A percentile compares a stretch with the other conserved stretches of the same genome.
Conservation (phyloP, 2,329 filamentous ascomycete genomes). For the Acephala macrosclerotiorum region DNA sequence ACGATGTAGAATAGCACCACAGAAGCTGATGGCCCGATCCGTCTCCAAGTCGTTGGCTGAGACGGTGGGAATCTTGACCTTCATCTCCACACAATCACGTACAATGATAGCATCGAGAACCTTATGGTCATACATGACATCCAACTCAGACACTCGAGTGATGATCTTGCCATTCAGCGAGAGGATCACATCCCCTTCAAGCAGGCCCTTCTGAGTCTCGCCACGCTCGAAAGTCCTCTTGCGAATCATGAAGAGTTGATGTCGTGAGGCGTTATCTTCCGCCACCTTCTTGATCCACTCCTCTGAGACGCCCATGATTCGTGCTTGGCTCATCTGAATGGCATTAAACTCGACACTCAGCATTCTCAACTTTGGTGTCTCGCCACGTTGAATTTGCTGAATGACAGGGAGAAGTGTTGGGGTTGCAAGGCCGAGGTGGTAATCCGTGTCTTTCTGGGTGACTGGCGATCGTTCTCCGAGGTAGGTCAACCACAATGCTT, state of each 20-base stretch:
- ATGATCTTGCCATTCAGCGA: slow-evolving; percentile 92
- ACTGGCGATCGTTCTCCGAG: slow-evolving; percentile 85
- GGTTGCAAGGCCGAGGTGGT: slow-evolving; percentile 90
- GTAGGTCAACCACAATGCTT: slow-evolving; percentile 96
- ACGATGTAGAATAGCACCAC: slow-evolving; percentile 89
- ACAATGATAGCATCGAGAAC: slow-evolving; percentile 85
- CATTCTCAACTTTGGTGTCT: slow-evolving; percentile 84
- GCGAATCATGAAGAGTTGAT: slow-evolving; percentile 98
- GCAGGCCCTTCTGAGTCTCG: slow-evolving; percentile 69
- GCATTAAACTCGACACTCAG: slow-evolving; percentile 93
- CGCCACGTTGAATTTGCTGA: slow-evolving; percentile 80
- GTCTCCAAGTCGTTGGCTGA: slow-evolving; percentile 92
- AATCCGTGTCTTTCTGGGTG: slow-evolving; percentile 90
- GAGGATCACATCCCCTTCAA: slow-evolving; percentile 92
- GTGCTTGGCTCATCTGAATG: slow-evolving; percentile 95
- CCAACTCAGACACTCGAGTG: slow-evolving; percentile 90
- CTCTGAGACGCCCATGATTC: slow-evolving; percentile 96
- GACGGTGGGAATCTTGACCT: slow-evolving; percentile 82
- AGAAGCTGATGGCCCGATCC: slow-evolving; percentile 90
- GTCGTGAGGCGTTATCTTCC: slow-evolving; percentile 85
- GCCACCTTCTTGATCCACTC: slow-evolving; percentile 95
- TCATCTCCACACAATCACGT: slow-evolving; percentile 81
- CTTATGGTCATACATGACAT: slow-evolving; percentile 94
- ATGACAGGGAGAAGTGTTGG: slow-evolving; percentile 90
- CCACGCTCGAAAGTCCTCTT: slow-evolving; percentile 79